Evolutionary conservation across 148 eudicot genomes (phyloP).

Genomic region (Fallopia convolvulus): DNA sequence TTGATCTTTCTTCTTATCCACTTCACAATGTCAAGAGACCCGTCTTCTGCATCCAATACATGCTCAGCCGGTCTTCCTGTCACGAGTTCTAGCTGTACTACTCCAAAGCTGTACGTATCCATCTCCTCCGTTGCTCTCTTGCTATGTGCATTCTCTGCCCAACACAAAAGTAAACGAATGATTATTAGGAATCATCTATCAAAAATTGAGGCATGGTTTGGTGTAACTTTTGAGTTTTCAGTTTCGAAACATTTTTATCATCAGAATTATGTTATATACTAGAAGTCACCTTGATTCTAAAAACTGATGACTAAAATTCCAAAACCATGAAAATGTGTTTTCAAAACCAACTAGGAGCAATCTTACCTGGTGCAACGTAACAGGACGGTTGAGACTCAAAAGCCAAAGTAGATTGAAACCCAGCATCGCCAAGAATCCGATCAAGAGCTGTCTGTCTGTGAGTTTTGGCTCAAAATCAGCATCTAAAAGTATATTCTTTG

Average conservation of each 20-base stretch:
- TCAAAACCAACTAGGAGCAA: not conserved
- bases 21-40: slow-evolving; percentile 47
- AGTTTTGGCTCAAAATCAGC: slow-evolving; percentile 67
- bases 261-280: too few species aligned
- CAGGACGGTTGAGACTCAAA: slow-evolving; percentile 51
- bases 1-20: slow-evolving; percentile 81
- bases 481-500: slow-evolving; percentile 64
- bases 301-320: too few species aligned
- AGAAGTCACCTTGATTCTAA: too few species aligned
- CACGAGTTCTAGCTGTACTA: slow-evolving; percentile 63
- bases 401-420: slow-evolving; percentile 53
- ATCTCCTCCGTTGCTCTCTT: slow-evolving; percentile 61
- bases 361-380: slow-evolving; percentile 69
- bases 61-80: slow-evolving; percentile 65
- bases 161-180: not conserved
- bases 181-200: not conserved
- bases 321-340: too few species aligned
- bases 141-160: slow-evolving; percentile 53
- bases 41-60: not conserved
- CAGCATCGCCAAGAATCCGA: slow-evolving; percentile 51
- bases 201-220: not conserved
- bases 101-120: slow-evolving; percentile 77
- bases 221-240: too few species aligned
- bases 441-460: slow-evolving; percentile 72
- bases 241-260: too few species aligned